These are phyloP conservation scores for Trametes cubensis DNA, from an alignment of 768 basidiomycete species.

Conservation along the genomic window DNA sequence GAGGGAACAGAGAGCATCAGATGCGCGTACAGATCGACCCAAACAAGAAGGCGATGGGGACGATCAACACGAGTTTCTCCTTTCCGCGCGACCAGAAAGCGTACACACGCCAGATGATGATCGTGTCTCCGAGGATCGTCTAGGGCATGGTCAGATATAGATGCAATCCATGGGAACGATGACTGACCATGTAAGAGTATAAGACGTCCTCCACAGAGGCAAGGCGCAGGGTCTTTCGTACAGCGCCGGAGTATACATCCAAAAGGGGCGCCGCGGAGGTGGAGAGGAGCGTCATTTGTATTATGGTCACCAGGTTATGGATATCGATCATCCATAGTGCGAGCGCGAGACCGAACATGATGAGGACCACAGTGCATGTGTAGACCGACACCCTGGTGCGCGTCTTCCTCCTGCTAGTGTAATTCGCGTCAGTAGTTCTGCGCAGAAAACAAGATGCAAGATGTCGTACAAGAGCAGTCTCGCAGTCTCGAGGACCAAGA, in stretches of 20 bases:
- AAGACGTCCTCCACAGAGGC: constrained; percentile 20
- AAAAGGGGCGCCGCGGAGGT: constrained; percentile 7
- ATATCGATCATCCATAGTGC: constrained; percentile 29
- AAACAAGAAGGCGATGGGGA: constrained; percentile 21
- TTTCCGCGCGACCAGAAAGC: constrained; percentile 21
- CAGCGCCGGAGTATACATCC: constrained; percentile 9
- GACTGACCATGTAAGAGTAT: constrained; percentile 28
- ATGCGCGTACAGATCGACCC: constrained; percentile 25
- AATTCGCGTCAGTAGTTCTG: background rate
- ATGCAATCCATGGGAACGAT: background rate
- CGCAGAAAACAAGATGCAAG: background rate
- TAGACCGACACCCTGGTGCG: background rate
- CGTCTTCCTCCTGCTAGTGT: background rate
- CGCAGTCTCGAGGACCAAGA: background rate
- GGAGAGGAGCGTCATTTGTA: constrained; percentile 12
- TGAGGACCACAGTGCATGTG: constrained; percentile 2
- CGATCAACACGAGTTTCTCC: constrained; percentile 18
- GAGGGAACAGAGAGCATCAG: no score
- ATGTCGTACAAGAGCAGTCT: no score
- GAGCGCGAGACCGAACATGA: constrained; percentile 17
- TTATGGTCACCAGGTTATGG: constrained; percentile 25
- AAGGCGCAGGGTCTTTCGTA: constrained; percentile 2
- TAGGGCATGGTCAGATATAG: background rate
- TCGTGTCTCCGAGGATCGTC: constrained; percentile 28
- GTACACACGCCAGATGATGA: constrained; percentile 31